Percentiles rank a stretch among this genome's conserved stretches.
Evolutionary conservation across 1,284 basidiomycete genomes (phyloP).

Genomic region (Earliella scabrosa): DNA sequence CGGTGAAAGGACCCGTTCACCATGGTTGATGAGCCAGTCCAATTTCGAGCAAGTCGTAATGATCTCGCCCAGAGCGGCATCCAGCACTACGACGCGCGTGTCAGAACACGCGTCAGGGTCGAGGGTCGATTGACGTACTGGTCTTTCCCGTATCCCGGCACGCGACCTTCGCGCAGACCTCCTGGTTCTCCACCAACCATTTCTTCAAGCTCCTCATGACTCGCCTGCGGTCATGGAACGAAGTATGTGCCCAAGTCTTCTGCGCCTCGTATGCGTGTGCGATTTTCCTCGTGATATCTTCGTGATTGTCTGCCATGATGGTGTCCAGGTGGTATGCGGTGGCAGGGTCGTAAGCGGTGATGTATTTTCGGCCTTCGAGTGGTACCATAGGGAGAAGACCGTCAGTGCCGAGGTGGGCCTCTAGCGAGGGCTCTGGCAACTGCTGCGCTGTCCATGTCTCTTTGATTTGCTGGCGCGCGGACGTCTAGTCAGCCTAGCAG

Average conservation of each 20-base stretch:
- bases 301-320: conserved; percentile 66
- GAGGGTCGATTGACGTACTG: conserved; percentile 52
- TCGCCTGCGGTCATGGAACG: conserved; percentile 78
- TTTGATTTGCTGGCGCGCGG: conserved; percentile 53
- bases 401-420: conserved; percentile 62
- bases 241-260: conserved; percentile 68
- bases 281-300: conserved; percentile 77
- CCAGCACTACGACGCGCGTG: conserved; percentile 62
- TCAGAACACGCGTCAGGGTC: neutral
- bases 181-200: conserved; percentile 91
- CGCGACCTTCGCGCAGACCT: conserved; percentile 86
- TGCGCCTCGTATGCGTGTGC: conserved; percentile 70
- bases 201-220: conserved; percentile 86
- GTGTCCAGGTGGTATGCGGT: conserved; percentile 82
- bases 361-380: conserved; percentile 63
- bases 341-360: conserved; percentile 92
- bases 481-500: too few relatives aligned
- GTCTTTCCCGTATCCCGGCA: conserved; percentile 97
- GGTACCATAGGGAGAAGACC: conserved; percentile 57
- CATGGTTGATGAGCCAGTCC: conserved; percentile 85
- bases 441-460: conserved; percentile 60
- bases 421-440: conserved; percentile 60
- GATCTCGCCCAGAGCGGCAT: conserved; percentile 90
- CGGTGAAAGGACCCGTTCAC: conserved; percentile 74
- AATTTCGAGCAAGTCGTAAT: conserved; percentile 88